Conservation (phyloP, 139 green algal genomes). For the Micractinium conductrix region DNA sequence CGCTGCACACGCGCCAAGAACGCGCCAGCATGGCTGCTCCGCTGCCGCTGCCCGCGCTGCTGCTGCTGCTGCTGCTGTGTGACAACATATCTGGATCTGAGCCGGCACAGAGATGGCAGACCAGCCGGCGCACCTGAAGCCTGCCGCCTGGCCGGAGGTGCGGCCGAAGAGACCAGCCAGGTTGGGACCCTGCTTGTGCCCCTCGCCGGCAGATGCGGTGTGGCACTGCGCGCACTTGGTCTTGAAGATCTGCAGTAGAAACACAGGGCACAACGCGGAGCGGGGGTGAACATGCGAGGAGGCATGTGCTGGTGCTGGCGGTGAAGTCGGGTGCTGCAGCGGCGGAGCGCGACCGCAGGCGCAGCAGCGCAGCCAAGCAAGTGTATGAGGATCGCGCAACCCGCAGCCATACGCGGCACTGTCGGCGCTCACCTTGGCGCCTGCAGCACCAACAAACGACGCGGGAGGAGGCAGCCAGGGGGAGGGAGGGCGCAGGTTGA, state of each 20-base stretch:
- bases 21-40: too few species aligned
- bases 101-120: too few species aligned
- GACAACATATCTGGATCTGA: too few species aligned
- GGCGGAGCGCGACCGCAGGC: neutral
- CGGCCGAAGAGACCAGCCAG: slow-evolving; percentile 96
- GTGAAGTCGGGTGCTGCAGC: neutral
- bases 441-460: neutral
- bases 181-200: slow-evolving; percentile 98
- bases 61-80: too few species aligned
- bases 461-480: neutral
- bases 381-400: too few species aligned
- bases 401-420: too few species aligned
- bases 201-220: slow-evolving; percentile 88
- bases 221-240: slow-evolving; percentile 98
- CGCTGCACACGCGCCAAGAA: too few species aligned
- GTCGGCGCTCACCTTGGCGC: slow-evolving; percentile 7
- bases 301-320: neutral
- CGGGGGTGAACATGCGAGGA: neutral
- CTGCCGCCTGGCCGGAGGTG: slow-evolving; percentile 68
- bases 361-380: neutral
- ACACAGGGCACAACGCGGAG: neutral
- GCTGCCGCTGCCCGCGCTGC: too few species aligned
- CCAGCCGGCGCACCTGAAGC: slow-evolving; percentile 72
- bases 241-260: slow-evolving; percentile 88
- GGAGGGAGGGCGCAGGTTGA: neutral